Evolutionary conservation across 306 rosid species (phyloP).

Genomic region (Potentilla sterilis): DNA sequence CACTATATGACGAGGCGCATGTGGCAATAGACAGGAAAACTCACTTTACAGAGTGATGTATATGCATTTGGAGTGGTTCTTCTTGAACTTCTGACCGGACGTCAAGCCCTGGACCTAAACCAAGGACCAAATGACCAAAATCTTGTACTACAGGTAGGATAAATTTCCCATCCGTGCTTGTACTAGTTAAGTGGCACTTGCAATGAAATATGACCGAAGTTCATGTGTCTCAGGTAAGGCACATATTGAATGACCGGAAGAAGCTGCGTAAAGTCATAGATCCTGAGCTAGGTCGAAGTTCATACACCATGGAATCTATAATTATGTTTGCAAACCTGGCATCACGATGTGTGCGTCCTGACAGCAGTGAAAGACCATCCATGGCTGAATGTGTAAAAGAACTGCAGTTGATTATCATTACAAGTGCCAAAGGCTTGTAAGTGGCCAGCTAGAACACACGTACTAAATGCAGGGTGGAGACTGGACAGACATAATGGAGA

Average conservation of each 20-base stretch:
- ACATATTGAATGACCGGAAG: slow-evolving; percentile 76
- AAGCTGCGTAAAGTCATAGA: slow-evolving; percentile 81
- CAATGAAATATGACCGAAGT: not conserved
- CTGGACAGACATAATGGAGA: slow-evolving; percentile 26
- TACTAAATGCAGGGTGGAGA: slow-evolving; percentile 7
- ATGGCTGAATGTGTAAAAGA: slow-evolving; percentile 79
- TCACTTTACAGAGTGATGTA: slow-evolving; percentile 91
- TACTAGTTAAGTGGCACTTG: not conserved
- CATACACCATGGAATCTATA: slow-evolving; percentile 76
- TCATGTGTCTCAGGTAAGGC: slow-evolving; percentile 52
- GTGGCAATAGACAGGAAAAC: slow-evolving; percentile 81
- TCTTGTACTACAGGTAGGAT: slow-evolving; percentile 81
- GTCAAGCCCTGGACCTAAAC: slow-evolving; percentile 84
- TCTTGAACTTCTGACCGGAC: slow-evolving; percentile 93
- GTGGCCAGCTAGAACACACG: slow-evolving; percentile 25
- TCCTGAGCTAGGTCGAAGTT: slow-evolving; percentile 70
- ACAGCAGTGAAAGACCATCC: slow-evolving; percentile 80
- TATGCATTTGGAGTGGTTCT: slow-evolving; percentile 99
- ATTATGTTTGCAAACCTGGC: slow-evolving; percentile 89
- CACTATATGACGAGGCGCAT: slow-evolving; percentile 3
- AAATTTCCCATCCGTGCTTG: slow-evolving; percentile 2
- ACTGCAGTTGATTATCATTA: slow-evolving; percentile 64
- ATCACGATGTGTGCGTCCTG: slow-evolving; percentile 79
- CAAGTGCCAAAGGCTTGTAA: slow-evolving; percentile 68
- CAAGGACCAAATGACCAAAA: slow-evolving; percentile 91